Percentiles rank a stretch among this genome's conserved stretches.
These are phyloP conservation scores for Podospora anserina DNA, from an alignment of 495 filamentous ascomycete species.

Conservation along the genomic window DNA sequence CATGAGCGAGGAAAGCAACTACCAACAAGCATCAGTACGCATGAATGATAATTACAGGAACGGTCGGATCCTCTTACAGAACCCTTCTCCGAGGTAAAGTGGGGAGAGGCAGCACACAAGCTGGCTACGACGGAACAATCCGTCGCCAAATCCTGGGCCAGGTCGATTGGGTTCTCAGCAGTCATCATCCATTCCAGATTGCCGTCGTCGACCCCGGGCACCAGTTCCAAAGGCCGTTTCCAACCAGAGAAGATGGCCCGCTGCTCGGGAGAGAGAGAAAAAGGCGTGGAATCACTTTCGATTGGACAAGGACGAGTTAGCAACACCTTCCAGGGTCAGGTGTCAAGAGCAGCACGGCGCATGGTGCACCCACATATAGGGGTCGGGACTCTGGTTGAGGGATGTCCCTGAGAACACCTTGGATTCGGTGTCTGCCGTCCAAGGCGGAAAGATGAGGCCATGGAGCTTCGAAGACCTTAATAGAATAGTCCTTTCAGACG, in stretches of 20 bases:
- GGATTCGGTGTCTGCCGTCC: slow-evolving; percentile 58
- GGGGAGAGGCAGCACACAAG: slow-evolving; percentile 70
- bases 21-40: background rate
- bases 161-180: slow-evolving; percentile 57
- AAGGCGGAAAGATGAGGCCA: slow-evolving; percentile 77
- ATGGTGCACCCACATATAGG: slow-evolving; percentile 24
- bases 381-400: slow-evolving; percentile 37
- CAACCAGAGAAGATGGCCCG: slow-evolving; percentile 70
- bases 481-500: slow-evolving; percentile 73
- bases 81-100: slow-evolving; percentile 34
- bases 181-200: slow-evolving; percentile 53
- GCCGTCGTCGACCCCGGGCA: slow-evolving; percentile 15
- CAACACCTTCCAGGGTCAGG: background rate
- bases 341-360: background rate
- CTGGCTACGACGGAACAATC: slow-evolving; percentile 98
- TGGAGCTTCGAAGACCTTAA: slow-evolving; percentile 74
- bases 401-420: slow-evolving; percentile 49
- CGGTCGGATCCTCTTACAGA: slow-evolving; percentile 30
- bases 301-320: slow-evolving; percentile 8
- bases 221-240: slow-evolving; percentile 67
- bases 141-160: slow-evolving; percentile 89
- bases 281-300: slow-evolving; percentile 63
- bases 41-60: background rate
- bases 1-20: slow-evolving; percentile 67
- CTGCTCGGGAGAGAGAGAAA: slow-evolving; percentile 69